Evolutionary conservation across 345 rosid species (phyloP), one percentile per base, ranked within the genome.

Genomic region (Crucihimalaya himalaica): DNA sequence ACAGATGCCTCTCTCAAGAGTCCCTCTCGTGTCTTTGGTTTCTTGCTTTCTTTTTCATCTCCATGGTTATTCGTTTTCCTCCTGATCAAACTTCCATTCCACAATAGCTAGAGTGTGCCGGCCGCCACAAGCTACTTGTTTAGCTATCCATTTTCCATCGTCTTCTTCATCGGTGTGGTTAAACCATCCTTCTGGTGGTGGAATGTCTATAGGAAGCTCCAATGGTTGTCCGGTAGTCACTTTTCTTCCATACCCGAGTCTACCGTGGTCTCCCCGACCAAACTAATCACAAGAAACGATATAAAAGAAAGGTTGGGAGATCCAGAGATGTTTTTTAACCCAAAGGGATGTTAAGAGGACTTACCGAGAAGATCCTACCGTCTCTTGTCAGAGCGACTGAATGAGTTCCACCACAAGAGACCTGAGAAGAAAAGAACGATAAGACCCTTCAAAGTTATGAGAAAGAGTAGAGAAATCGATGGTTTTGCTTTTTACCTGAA

Each of bases 321-420:
- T n/a, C n/a, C n/a, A n/a, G n/a, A n/a, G n/a, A n/a, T n/a, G n/a
- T n/a, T n/a, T n/a, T n/a, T n/a, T n/a, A 21, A 51, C 20, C 47
- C 16, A 34, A 34, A 34, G 37, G 37, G 37, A 34, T 10, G 37
- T 34, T 12, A 54, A 45, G 31, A 63, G 65, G 59, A 83, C 96
- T 89, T 82, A 96, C 99, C 6, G 99, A 89, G 81, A 86, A 96
- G 73, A 96, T 86, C 20, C 82, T 86, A 53, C 99, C 99, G 16
- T 88, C 92, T 12, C 84, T 78, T 57, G 99, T 87, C 85, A 92
- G 76, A 75, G 99, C 97, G 11, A 96, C 98, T 3, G 99, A 96
- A 69, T 96, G 99, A 32, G 99, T 96, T 72, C 98, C 99, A 4
- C 99, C 99, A 78, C 98, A 96, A 71, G 99, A 96, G 43, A 92